Evolutionary conservation across 768 basidiomycete genomes (phyloP).

Genomic region (Mycena crocata): DNA sequence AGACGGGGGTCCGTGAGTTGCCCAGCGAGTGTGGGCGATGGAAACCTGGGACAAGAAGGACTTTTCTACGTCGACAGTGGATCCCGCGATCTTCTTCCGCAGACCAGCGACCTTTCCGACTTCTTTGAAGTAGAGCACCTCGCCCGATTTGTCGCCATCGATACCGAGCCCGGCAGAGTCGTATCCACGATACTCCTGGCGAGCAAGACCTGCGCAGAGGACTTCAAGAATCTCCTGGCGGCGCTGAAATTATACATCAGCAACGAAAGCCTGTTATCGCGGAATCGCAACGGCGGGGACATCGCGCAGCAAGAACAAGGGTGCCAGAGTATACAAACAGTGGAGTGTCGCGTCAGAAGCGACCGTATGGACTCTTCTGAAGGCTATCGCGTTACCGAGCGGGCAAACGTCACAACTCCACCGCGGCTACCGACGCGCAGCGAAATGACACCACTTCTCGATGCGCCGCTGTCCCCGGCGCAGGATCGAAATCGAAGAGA

Average conservation of each 20-base stretch:
- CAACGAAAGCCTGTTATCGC: too few relatives aligned
- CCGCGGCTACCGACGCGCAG: neutral
- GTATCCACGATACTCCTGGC: constrained; percentile 98
- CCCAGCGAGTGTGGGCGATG: constrained; percentile 99
- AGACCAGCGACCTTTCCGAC: constrained; percentile 97
- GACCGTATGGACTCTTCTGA: neutral
- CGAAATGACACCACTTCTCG: neutral
- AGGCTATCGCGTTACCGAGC: neutral
- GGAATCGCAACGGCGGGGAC: too few relatives aligned
- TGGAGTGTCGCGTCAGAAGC: constrained; percentile 15
- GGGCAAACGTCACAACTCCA: neutral
- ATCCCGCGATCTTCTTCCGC: constrained; percentile 86
- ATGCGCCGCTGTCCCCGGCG: neutral
- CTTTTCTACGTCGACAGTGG: constrained; percentile 79
- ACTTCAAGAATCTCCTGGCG: constrained; percentile 93
- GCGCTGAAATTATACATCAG: constrained; percentile 60
- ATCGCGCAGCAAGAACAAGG: too few relatives aligned
- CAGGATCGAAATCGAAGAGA: neutral
- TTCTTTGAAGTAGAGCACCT: constrained; percentile 92
- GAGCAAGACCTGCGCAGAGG: constrained; percentile 88
- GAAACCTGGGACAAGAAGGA: constrained; percentile 88
- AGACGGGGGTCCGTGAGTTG: constrained; percentile 94
- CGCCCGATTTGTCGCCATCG: constrained; percentile 88
- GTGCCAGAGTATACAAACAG: neutral
- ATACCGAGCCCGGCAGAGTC: constrained; percentile 93